These are phyloP conservation scores for Sugiyamaella mastotermitis DNA, from an alignment of 805 yeast genomes.

Conservation along the genomic window DNA sequence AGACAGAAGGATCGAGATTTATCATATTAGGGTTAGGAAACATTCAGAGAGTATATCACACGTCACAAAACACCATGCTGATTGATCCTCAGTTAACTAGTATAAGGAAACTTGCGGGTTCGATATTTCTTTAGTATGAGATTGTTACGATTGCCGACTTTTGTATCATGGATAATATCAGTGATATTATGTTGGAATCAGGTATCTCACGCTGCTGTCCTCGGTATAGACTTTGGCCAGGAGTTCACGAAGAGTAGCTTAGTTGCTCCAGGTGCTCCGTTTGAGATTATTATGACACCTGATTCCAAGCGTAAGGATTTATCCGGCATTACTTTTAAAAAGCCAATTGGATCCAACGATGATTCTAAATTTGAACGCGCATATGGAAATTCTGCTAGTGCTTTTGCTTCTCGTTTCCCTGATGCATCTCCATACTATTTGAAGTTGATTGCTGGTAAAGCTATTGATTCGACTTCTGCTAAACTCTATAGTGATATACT, in stretches of 20 bases:
- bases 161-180: too few relatives aligned
- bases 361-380: slow-evolving; percentile 48
- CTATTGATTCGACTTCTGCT: slow-evolving; percentile 36
- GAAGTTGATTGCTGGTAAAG: slow-evolving; percentile 63
- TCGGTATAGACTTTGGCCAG: slow-evolving; percentile 87
- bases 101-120: too few relatives aligned
- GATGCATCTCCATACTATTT: slow-evolving; percentile 56
- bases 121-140: too few relatives aligned
- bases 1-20: too few relatives aligned
- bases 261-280: slow-evolving; percentile 84
- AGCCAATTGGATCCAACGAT: slow-evolving; percentile 5
- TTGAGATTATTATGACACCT: slow-evolving; percentile 81
- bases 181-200: too few relatives aligned
- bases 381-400: slow-evolving; percentile 70
- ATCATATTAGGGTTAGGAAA: too few relatives aligned
- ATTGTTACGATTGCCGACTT: too few relatives aligned
- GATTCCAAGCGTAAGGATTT: slow-evolving; percentile 90
- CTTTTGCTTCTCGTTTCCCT: slow-evolving; percentile 71
- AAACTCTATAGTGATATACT: slow-evolving; percentile 42
- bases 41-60: too few relatives aligned
- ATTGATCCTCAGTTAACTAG: too few relatives aligned
- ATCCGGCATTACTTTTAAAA: slow-evolving; percentile 64
- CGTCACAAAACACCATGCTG: too few relatives aligned
- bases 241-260: slow-evolving; percentile 81
- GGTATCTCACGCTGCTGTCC: too few relatives aligned